phyloP scores from a whole-genome alignment of 768 basidiomycete genomes.

The Leccinellum luteum region DNA sequence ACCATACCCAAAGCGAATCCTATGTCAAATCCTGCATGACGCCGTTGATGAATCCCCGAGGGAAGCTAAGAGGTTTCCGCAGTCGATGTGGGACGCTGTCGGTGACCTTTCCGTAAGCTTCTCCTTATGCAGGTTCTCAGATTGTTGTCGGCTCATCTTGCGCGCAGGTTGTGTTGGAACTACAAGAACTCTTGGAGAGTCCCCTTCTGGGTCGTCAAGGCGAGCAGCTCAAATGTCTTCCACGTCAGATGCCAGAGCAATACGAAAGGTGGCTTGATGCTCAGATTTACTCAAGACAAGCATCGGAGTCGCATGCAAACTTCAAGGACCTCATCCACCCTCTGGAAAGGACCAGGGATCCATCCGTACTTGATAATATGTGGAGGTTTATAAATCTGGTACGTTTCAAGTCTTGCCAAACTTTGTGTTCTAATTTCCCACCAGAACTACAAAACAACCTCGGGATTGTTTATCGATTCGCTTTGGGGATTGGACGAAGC shows the following conservation, averaged over 20 bases:
- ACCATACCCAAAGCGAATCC: conserved; percentile 60
- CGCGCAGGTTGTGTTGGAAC: conserved; percentile 57
- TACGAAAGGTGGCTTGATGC: conserved; percentile 71
- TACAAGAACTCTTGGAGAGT: conserved; percentile 62
- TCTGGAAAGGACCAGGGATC: conserved; percentile 51
- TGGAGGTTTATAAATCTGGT: conserved; percentile 66
- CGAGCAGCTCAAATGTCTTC: conserved; percentile 47
- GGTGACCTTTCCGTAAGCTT: conserved; percentile 75
- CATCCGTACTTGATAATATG: conserved; percentile 51
- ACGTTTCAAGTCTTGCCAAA: conserved; percentile 16
- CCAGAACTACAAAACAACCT: conserved; percentile 57
- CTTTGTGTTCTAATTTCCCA: conserved; percentile 8
- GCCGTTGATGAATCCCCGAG: conserved; percentile 70
- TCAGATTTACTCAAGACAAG: conserved; percentile 57
- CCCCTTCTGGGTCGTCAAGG: conserved; percentile 59
- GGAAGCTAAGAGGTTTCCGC: conserved; percentile 75
- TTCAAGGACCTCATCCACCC: conserved; percentile 61
- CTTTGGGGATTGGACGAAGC: conserved; percentile 63
- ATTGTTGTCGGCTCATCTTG: not conserved
- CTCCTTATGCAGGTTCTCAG: conserved; percentile 40
- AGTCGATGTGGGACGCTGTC: conserved; percentile 75
- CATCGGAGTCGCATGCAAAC: conserved; percentile 46
- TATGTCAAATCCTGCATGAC: conserved; percentile 68
- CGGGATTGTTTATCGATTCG: conserved; percentile 55
- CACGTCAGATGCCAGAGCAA: conserved; percentile 54